phyloP scores from a whole-genome alignment of 768 basidiomycete genomes.

The Saitozyma sp. region DNA sequence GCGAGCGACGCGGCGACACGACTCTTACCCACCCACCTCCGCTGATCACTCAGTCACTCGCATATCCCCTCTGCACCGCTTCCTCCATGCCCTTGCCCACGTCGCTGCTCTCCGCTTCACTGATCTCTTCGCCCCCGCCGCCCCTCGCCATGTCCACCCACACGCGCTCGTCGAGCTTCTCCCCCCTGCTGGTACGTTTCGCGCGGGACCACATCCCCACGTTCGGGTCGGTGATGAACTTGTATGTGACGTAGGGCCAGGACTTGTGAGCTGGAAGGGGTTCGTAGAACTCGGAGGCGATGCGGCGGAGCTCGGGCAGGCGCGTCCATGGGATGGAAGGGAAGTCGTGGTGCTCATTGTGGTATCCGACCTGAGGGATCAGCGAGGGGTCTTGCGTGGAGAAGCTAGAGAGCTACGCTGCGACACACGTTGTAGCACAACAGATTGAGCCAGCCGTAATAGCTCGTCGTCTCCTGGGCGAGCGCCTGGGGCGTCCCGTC shows the following conservation, averaged over 20 bases:
- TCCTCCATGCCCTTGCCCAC: constrained; percentile 26
- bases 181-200: constrained; percentile 60
- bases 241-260: constrained; percentile 92
- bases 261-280: constrained; percentile 79
- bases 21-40: no score
- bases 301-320: constrained; percentile 72
- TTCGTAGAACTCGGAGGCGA: constrained; percentile 92
- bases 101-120: background rate
- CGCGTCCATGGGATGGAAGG: constrained; percentile 95
- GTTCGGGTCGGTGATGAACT: constrained; percentile 86
- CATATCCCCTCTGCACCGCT: constrained; percentile 38
- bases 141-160: constrained; percentile 40
- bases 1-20: no score
- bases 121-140: no score
- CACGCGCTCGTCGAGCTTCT: constrained; percentile 36
- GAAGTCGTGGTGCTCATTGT: constrained; percentile 99
- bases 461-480: constrained; percentile 93
- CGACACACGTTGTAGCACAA: constrained; percentile 84
- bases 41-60: constrained; percentile 14
- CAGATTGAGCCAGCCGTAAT: constrained; percentile 87
- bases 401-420: constrained; percentile 6
- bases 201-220: constrained; percentile 86
- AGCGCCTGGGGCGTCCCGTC: constrained; percentile 53
- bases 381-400: background rate
- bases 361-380: constrained; percentile 78